A percentile compares a stretch with the other conserved stretches of the same genome.
These are phyloP conservation scores for Lachancea lanzarotensis DNA, from an alignment of 805 yeast species.

Conservation along the genomic window DNA sequence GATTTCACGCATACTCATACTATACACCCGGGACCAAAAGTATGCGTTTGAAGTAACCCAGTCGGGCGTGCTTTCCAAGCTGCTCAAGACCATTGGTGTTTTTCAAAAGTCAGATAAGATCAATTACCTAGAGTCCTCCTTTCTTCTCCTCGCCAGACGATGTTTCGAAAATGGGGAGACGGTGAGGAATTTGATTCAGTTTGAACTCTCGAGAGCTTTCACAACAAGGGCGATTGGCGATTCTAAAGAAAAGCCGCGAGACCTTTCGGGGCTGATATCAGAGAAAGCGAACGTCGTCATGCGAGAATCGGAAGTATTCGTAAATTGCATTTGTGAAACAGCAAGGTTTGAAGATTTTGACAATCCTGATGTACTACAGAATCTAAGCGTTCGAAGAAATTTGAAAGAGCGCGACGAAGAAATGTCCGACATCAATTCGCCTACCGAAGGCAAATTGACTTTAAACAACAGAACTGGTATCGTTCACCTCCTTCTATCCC, in stretches of 20 bases:
- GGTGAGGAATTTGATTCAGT: constrained; percentile 42
- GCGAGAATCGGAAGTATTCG: constrained; percentile 44
- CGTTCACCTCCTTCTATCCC: constrained; percentile 54
- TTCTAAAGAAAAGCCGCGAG: constrained; percentile 35
- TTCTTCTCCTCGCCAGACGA: constrained; percentile 53
- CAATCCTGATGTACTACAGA: constrained; percentile 29
- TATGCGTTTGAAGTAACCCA: constrained; percentile 38
- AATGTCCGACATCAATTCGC: constrained; percentile 18
- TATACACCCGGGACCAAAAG: constrained; percentile 43
- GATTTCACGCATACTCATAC: constrained; percentile 47
- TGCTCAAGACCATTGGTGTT: constrained; percentile 41
- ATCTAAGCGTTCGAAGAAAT: constrained; percentile 26
- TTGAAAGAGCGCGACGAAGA: constrained; percentile 17
- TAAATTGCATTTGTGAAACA: constrained; percentile 38
- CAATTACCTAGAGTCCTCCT: constrained; percentile 40
- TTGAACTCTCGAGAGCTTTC: constrained; percentile 45
- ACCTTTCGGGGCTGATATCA: constrained; percentile 40
- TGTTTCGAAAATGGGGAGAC: constrained; percentile 58
- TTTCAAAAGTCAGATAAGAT: constrained; percentile 34
- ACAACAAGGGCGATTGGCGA: constrained; percentile 31
- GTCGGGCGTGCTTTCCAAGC: constrained; percentile 41
- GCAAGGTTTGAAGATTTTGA: constrained; percentile 42
- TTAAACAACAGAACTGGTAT: constrained; percentile 45
- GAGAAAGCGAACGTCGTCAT: constrained; percentile 43
- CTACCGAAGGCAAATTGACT: constrained; percentile 10